phyloP scores from a whole-genome alignment of 768 basidiomycete species.

The Aureoboletus auriporus region DNA sequence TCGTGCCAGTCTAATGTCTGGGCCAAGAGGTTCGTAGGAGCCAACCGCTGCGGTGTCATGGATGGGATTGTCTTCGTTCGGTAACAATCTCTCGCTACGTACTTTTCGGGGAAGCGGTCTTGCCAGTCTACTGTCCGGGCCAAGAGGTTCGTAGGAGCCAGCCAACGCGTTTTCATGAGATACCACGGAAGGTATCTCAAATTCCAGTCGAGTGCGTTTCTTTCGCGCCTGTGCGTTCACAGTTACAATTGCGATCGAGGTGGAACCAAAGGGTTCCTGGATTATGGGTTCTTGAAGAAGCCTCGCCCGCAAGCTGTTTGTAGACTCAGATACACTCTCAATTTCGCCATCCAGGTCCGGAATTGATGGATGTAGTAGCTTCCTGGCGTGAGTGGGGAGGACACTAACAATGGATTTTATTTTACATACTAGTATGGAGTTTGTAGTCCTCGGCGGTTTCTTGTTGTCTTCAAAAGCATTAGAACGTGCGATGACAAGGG shows the following conservation, averaged over 20 bases:
- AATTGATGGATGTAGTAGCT: constrained; percentile 12
- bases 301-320: neutral
- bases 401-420: neutral
- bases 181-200: constrained; percentile 6
- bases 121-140: constrained; percentile 12
- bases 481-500: constrained; percentile 13
- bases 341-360: neutral
- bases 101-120: constrained; percentile 24
- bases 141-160: constrained; percentile 9
- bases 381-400: constrained; percentile 4
- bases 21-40: constrained; percentile 12
- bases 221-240: neutral
- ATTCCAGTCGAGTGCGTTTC: constrained; percentile 19
- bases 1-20: constrained; percentile 14
- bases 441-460: neutral
- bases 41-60: neutral
- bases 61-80: too few species aligned
- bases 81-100: neutral
- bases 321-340: neutral
- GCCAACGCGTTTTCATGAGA: neutral
- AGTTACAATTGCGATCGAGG: neutral
- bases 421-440: neutral
- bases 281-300: neutral
- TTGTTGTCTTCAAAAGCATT: constrained; percentile 20
- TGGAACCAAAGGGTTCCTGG: neutral